phyloP scores from a whole-genome alignment of 2,329 filamentous ascomycete genomes.

The Pyrenophora seminiperda region DNA sequence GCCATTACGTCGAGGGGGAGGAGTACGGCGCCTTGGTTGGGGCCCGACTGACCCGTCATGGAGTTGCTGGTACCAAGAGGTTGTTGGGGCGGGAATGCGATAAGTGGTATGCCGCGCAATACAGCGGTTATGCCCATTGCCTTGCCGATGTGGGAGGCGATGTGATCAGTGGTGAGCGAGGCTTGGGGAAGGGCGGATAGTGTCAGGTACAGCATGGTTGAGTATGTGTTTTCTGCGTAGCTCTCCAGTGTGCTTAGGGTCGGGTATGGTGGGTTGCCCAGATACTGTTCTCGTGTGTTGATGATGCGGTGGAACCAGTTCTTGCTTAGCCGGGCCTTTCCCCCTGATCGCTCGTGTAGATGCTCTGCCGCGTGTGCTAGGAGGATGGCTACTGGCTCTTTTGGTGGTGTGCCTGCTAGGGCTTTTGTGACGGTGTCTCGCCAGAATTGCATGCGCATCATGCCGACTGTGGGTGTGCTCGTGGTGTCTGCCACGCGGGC shows the following conservation, averaged over 20 bases:
- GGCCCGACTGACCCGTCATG: conserved; percentile 46
- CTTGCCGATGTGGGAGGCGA: conserved; percentile 94
- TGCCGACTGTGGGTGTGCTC: conserved; percentile 82
- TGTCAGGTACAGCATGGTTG: conserved; percentile 86
- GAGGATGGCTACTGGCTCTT: conserved; percentile 88
- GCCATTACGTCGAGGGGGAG: conserved; percentile 91
- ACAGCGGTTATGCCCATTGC: conserved; percentile 86
- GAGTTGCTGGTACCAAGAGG: conserved; percentile 55
- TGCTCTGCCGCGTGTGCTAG: conserved; percentile 73
- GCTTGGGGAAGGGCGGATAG: conserved; percentile 78
- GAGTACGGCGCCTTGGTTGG: conserved; percentile 69
- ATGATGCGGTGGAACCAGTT: conserved; percentile 71
- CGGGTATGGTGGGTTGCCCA: conserved; percentile 82
- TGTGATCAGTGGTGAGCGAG: conserved; percentile 85
- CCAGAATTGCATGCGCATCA: conserved; percentile 95
- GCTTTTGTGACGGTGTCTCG: conserved; percentile 80
- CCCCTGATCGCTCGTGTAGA: conserved; percentile 54
- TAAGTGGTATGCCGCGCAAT: conserved; percentile 81
- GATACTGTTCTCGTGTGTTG: conserved; percentile 77
- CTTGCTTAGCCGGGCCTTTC: conserved; percentile 58
- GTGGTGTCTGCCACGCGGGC: conserved; percentile 88
- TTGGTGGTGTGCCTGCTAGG: conserved; percentile 77
- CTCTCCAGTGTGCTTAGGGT: conserved; percentile 76
- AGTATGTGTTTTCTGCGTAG: conserved; percentile 94
- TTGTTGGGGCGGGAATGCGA: conserved; percentile 75